phyloP scores from a whole-genome alignment of 2,329 filamentous ascomycete genomes.

The Orbilia brochopaga region DNA sequence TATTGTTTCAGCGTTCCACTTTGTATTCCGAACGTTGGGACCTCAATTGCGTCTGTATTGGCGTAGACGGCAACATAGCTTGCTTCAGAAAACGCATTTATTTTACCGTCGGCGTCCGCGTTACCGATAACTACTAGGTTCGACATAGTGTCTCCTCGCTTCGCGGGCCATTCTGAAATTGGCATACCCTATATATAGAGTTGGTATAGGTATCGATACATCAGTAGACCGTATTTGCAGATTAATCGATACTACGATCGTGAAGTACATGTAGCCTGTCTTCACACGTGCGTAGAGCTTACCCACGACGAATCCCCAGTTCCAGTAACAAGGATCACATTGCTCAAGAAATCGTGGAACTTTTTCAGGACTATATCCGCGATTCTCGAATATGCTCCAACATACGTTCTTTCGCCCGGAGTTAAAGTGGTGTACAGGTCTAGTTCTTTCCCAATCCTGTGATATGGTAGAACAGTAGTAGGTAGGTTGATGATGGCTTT shows the following conservation, averaged over 20 bases:
- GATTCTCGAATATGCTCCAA: background rate
- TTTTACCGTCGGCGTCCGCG: background rate
- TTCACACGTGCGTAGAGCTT: too few relatives aligned
- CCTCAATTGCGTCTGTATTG: background rate
- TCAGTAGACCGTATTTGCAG: too few relatives aligned
- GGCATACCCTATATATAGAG: too few relatives aligned
- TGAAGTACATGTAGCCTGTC: too few relatives aligned
- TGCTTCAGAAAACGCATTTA: background rate
- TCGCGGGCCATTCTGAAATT: conserved; percentile 6
- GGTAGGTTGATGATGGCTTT: too few relatives aligned
- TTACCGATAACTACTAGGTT: conserved; percentile 18
- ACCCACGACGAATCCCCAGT: background rate
- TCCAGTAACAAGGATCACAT: conserved; percentile 14
- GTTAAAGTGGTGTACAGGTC: too few relatives aligned
- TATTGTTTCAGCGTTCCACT: too few relatives aligned
- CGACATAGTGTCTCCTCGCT: background rate
- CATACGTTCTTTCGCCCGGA: too few relatives aligned
- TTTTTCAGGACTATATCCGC: background rate
- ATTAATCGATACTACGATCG: too few relatives aligned
- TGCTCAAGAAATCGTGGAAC: background rate
- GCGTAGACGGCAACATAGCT: conserved; percentile 22
- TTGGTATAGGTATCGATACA: too few relatives aligned
- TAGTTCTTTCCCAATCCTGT: too few relatives aligned
- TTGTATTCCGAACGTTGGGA: background rate
- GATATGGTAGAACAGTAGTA: too few relatives aligned